Evolutionary conservation across 805 yeast genomes (phyloP), one percentile per base, ranked within the genome.

Genomic region (Saturnispora saitoi): DNA sequence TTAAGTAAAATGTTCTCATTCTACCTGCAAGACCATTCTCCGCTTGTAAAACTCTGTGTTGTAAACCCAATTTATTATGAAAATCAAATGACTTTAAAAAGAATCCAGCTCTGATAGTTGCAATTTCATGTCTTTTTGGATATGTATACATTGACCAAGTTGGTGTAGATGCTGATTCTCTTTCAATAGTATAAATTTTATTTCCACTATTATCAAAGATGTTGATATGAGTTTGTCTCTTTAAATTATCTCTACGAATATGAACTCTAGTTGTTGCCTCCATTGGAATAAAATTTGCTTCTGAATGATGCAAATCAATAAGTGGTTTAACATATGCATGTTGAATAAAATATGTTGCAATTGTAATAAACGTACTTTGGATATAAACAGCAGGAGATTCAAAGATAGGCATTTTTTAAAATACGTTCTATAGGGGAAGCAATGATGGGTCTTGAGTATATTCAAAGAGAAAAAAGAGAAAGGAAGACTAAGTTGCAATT

Each of bases 81-180:
- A 77, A 76, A 54, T 73, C 77, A 42, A 75, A 68, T 3, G 75
- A 60, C 41, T 73, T 70, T 24, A 65, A 58, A 47, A 70, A 62
- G 46, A 73, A 65, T 1, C 82, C 80, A 30, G 76, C 72, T 50
- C 74, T 66, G 45, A 79, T 63, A 2, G 79, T 70, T 7, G 81
- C 78, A 45, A 75, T 67, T 54, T 75, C 79, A 44, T 56, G 61
- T 53, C 78, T 65, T 14, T 65, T 58, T 17, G 80, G 79, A 47
- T 56, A 66, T 3, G 68, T 63, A 26, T 70, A 61, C 58, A 79
- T 57, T n/a, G 72, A 58, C 84, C 84, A 79, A 22, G 70, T 70
- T 17, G 78, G 78, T 45, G 71, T 70, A 46, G 68, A 56, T 1
- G 74, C 61, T 17, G 77, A 67, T 51, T 66, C 66, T 43, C 82